These are phyloP conservation scores for Colletotrichum navitas DNA, from an alignment of 2,329 filamentous ascomycete genomes.

Conservation along the genomic window DNA sequence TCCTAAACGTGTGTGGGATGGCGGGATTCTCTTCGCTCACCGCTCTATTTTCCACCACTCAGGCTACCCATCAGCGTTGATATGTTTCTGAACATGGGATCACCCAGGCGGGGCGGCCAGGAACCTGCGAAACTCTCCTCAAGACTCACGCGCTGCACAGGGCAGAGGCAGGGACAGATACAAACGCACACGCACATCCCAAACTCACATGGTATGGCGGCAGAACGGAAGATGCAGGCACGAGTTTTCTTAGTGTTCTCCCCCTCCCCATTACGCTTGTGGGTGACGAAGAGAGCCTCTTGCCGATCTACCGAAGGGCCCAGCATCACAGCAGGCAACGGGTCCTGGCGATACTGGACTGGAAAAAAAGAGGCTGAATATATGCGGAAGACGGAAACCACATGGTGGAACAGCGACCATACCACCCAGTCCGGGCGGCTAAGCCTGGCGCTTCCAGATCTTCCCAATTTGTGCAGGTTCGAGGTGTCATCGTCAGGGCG, in stretches of 20 bases:
- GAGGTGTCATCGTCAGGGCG: not conserved
- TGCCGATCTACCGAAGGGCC: not conserved
- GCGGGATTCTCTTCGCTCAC: conserved; percentile 15
- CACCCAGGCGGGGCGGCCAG: conserved; percentile 13
- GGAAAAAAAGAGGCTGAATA: not conserved
- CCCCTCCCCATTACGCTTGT: too few species aligned
- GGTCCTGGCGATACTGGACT: not conserved
- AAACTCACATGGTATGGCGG: conserved; percentile 3
- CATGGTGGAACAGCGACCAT: not conserved
- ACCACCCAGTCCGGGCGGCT: not conserved
- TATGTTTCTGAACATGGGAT: conserved; percentile 40
- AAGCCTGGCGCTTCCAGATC: conserved; percentile 12
- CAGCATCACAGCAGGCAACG: not conserved
- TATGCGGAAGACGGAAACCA: not conserved
- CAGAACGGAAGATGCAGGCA: conserved; percentile 16
- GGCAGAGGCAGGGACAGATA: conserved; percentile 1
- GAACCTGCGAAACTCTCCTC: conserved; percentile 19
- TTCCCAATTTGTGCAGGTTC: not conserved
- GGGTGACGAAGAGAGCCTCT: not conserved
- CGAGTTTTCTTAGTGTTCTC: too few species aligned
- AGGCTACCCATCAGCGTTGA: conserved; percentile 12
- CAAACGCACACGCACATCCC: conserved; percentile 8
- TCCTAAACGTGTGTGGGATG: conserved; percentile 22
- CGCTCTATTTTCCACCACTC: conserved; percentile 23
- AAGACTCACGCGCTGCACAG: conserved; percentile 6